Conservation (phyloP, 2,329 filamentous ascomycete genomes). For the Fusarium sterilihyphosum region DNA sequence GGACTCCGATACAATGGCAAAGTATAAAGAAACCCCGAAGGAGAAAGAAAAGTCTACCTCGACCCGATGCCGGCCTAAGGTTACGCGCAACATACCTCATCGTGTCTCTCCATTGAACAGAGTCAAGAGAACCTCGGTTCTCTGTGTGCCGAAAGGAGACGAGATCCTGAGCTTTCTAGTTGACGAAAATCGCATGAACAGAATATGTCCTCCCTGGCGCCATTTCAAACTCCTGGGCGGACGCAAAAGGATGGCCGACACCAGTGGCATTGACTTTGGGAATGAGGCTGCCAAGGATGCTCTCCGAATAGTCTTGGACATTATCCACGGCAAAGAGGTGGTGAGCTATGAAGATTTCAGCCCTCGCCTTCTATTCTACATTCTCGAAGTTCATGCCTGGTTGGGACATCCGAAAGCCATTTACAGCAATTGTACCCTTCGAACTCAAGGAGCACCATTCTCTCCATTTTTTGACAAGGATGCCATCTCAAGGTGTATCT, state of each 20-base stretch:
- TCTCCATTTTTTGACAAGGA: not conserved
- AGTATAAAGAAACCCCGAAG: not conserved
- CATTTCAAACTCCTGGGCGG: not conserved
- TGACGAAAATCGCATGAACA: not conserved
- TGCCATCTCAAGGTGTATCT: not conserved
- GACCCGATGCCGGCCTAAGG: not conserved
- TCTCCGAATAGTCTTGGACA: conserved; percentile 3
- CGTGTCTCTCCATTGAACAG: not conserved
- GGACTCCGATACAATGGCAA: not conserved
- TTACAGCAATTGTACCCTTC: not conserved
- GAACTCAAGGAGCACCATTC: not conserved
- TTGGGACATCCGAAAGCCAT: conserved; percentile 3
- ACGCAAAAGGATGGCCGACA: not conserved
- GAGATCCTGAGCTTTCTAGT: not conserved
- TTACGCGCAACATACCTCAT: not conserved
- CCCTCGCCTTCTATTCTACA: conserved; percentile 25
- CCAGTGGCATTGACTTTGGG: not conserved
- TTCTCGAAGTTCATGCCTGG: conserved; percentile 13
- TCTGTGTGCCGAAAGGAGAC: not conserved
- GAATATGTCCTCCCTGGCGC: conserved; percentile 2
- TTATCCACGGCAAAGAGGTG: conserved; percentile 3
- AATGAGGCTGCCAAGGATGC: not conserved
- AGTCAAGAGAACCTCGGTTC: not conserved
- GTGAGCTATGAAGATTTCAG: not conserved
- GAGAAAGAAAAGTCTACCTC: not conserved